These are phyloP conservation scores for Orbilia javanica DNA, from an alignment of 2,329 filamentous ascomycete genomes.

Conservation along the genomic window DNA sequence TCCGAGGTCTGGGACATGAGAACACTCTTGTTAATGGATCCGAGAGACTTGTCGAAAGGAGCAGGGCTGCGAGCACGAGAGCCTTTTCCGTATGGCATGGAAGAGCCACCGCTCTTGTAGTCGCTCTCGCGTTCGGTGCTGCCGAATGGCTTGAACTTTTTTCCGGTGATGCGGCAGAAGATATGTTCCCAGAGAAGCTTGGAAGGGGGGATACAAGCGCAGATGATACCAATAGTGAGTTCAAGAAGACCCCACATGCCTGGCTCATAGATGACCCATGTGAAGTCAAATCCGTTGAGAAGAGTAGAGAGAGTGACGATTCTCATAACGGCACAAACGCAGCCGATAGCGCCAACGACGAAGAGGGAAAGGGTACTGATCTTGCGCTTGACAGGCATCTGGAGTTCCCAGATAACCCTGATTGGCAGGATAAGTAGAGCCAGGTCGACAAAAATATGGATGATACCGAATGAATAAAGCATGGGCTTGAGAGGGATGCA, in stretches of 20 bases:
- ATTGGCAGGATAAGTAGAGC: conserved; percentile 45
- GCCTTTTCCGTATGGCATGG: conserved; percentile 27
- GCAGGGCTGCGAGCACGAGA: conserved; percentile 44
- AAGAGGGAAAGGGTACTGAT: conserved; percentile 48
- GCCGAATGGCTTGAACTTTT: conserved; percentile 44
- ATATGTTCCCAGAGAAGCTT: conserved; percentile 53
- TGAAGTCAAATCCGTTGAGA: conserved; percentile 55
- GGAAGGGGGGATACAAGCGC: conserved; percentile 54
- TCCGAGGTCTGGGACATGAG: conserved; percentile 56
- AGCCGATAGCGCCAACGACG: conserved; percentile 51
- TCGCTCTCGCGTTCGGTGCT: conserved; percentile 37
- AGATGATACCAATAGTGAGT: conserved; percentile 56
- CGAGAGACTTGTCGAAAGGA: conserved; percentile 27
- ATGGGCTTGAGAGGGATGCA: conserved; percentile 48
- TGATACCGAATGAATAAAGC: conserved; percentile 57
- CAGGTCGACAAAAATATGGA: conserved; percentile 55
- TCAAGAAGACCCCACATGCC: conserved; percentile 57
- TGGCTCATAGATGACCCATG: conserved; percentile 55
- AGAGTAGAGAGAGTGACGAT: conserved; percentile 42
- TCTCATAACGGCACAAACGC: conserved; percentile 53
- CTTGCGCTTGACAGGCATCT: conserved; percentile 56
- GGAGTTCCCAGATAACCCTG: conserved; percentile 57
- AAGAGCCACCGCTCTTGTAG: conserved; percentile 47
- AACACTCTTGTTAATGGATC: conserved; percentile 53
- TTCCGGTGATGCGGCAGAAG: conserved; percentile 27